Evolutionary conservation across 192 early-diverging fungal genomes (phyloP).

Genomic region (Coemansia sp.): DNA sequence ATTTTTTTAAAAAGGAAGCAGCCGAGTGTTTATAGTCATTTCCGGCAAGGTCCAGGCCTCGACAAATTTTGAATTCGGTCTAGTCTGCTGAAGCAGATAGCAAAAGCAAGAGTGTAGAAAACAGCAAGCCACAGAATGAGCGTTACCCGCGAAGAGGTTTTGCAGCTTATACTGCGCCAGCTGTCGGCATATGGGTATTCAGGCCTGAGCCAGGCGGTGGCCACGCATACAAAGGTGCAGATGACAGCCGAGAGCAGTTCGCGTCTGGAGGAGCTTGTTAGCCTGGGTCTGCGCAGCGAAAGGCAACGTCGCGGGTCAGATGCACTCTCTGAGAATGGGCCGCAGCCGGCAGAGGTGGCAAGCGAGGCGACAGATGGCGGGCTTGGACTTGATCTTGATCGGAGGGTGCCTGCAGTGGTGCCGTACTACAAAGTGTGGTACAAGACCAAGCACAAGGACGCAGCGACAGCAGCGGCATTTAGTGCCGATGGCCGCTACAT

Average conservation of each 20-base stretch:
- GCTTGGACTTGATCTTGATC: conserved; percentile 23
- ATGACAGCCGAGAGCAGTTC: conserved; percentile 63
- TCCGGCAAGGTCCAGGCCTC: too few species aligned
- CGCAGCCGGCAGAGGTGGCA: conserved; percentile 10
- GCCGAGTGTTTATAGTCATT: too few species aligned
- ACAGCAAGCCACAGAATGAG: neutral
- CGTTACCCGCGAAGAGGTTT: conserved; percentile 28
- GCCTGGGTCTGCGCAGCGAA: conserved; percentile 62
- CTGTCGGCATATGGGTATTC: conserved; percentile 58
- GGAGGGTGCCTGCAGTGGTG: conserved; percentile 6
- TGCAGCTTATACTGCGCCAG: conserved; percentile 50
- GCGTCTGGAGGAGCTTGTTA: conserved; percentile 63
- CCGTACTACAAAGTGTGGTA: conserved; percentile 69
- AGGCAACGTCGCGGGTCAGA: conserved; percentile 5
- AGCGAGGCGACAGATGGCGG: conserved; percentile 25
- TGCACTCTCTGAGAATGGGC: neutral
- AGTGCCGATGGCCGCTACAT: conserved; percentile 73
- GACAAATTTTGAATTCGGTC: too few species aligned
- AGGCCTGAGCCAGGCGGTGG: conserved; percentile 60
- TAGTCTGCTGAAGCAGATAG: too few species aligned
- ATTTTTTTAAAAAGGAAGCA: too few species aligned
- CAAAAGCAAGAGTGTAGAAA: too few species aligned
- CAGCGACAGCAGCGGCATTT: conserved; percentile 65
- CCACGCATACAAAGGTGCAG: conserved; percentile 64
- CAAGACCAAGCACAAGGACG: conserved; percentile 76